Conservation (phyloP, 306 rosid genomes). For the Benincasa hispida region DNA sequence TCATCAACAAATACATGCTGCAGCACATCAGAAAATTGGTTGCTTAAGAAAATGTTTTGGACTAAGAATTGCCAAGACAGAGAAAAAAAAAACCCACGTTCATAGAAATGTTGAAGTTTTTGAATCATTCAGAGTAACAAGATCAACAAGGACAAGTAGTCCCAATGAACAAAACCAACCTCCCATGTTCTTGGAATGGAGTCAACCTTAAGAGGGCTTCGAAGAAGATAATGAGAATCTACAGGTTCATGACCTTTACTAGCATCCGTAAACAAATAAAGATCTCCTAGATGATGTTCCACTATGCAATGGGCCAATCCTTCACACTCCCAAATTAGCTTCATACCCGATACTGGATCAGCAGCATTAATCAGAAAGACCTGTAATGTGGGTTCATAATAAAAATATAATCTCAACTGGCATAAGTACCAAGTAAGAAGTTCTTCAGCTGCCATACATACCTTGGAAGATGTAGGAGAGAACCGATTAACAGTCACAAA, state of each 20-base stretch:
- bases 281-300: slow-evolving; percentile 74
- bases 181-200: slow-evolving; percentile 69
- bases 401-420: slow-evolving; percentile 12
- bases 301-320: slow-evolving; percentile 63
- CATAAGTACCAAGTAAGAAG: background rate
- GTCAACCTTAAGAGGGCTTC: slow-evolving; percentile 26
- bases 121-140: background rate
- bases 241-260: slow-evolving; percentile 44
- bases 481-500: slow-evolving; percentile 64
- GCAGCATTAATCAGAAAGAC: slow-evolving; percentile 89
- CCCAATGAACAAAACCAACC: slow-evolving; percentile 29
- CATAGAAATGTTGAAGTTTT: background rate
- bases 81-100: background rate
- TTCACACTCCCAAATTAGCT: slow-evolving; percentile 76
- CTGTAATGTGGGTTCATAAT: slow-evolving; percentile 44
- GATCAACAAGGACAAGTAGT: background rate
- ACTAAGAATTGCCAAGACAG: background rate
- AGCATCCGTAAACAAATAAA: slow-evolving; percentile 79
- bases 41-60: background rate
- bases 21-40: slow-evolving; percentile 11
- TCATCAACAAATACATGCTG: slow-evolving; percentile 57
- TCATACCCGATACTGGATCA: slow-evolving; percentile 69
- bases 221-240: slow-evolving; percentile 73
- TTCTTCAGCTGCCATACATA: slow-evolving; percentile 35
- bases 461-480: slow-evolving; percentile 66